phyloP scores from a whole-genome alignment of 805 yeast species.

The Saccharomycopsis schoenii region DNA sequence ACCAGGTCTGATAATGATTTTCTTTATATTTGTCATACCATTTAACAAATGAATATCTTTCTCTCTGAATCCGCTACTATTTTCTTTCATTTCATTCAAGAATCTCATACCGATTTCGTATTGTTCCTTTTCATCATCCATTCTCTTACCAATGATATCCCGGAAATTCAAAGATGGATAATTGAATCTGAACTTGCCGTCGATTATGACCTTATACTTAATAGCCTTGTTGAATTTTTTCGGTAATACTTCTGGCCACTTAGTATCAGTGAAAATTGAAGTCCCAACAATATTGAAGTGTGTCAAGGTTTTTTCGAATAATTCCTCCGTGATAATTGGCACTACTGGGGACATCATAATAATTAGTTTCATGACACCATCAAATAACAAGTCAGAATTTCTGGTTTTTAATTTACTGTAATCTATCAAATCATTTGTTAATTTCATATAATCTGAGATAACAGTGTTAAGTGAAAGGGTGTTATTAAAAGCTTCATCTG shows the following conservation, averaged over 20 bases:
- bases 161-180: slow-evolving; percentile 23
- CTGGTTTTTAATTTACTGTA: slow-evolving; percentile 22
- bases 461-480: slow-evolving; percentile 70
- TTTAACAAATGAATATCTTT: slow-evolving; percentile 34
- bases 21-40: slow-evolving; percentile 29
- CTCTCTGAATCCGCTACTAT: slow-evolving; percentile 23
- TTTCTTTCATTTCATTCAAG: slow-evolving; percentile 27
- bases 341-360: slow-evolving; percentile 69
- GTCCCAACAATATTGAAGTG: slow-evolving; percentile 27
- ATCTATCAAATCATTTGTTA: slow-evolving; percentile 35
- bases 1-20: slow-evolving; percentile 44
- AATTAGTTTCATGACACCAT: slow-evolving; percentile 43
- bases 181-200: slow-evolving; percentile 58
- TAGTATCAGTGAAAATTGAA: slow-evolving; percentile 39
- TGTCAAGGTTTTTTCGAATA: slow-evolving; percentile 44
- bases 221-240: slow-evolving; percentile 28
- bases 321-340: slow-evolving; percentile 77
- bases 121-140: slow-evolving; percentile 27
- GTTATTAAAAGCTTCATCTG: slow-evolving; percentile 50
- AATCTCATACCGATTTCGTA: neutral
- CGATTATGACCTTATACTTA: slow-evolving; percentile 52
- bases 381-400: slow-evolving; percentile 33
- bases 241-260: slow-evolving; percentile 54
- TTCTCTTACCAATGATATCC: slow-evolving; percentile 21
- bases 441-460: slow-evolving; percentile 82